Evolutionary conservation across 805 yeast genomes (phyloP), one percentile per base, ranked within the genome.

Genomic region (Suhomyces tanzawaensis): DNA sequence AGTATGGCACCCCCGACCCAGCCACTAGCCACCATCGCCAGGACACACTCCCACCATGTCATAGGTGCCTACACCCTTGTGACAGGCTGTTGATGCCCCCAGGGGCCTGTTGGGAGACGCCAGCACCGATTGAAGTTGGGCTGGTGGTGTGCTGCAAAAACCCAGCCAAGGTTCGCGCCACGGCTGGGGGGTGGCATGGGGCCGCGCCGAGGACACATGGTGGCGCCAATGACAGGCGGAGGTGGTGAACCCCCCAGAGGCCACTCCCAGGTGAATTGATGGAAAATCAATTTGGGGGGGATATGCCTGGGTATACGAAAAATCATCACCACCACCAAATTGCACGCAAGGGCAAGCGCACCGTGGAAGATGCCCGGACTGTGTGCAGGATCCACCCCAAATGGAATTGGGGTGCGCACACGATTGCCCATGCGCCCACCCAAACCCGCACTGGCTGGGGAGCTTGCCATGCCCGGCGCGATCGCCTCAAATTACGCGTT

Each of bases 301-400:
- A 35, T 28, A 21, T 35, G 38, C 33, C 38, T 28, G 31, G 23
- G 30, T 35, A 35, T 35, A 28, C 17, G 38, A 35, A 29, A 35
- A 35, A 18, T 25, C 24, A 33, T 24, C 29, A 24, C 36, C 36
- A 33, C 30, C 30, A n/a, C 27, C 27, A 24, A 24, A 9, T 8
- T 9, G 27, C 27, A 24, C 30, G 19, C 30, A 14, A 27, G 7
- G n/a, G 36, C 36, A 16, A 33, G 22, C 18, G 26, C 28, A 19
- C 14, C 24, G 28, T 17, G 25, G 16, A 25, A n/a, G 26, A 4
- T 6, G 24, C 21, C 24, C 24, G 13, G 22, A 11, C 16, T 18
- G 23, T 24, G 29, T 33, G 36, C 36, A 33, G 29, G 29, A 13
- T 22, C 5, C 29, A 14, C 24, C 29, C 18, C 13, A 8, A n/a